A percentile compares a stretch with the other conserved stretches of the same genome.
phyloP scores from a whole-genome alignment of 495 filamentous ascomycete genomes.

The Daldinia grandis region DNA sequence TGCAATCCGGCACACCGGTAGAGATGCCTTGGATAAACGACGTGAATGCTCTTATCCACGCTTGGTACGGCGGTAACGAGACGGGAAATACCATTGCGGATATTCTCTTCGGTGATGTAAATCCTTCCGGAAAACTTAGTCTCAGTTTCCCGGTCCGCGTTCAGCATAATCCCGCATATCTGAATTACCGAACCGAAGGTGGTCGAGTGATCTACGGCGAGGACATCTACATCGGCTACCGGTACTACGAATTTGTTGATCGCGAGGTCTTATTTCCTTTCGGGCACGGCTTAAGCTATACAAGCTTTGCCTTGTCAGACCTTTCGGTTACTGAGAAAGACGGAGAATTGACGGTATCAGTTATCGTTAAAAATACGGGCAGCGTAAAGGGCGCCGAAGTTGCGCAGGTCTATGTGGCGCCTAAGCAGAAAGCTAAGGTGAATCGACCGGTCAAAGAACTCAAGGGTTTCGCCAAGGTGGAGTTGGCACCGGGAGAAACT shows the following conservation, averaged over 20 bases:
- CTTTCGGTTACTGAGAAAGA: constrained; percentile 51
- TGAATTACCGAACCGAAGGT: constrained; percentile 76
- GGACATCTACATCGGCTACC: constrained; percentile 78
- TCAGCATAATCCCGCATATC: constrained; percentile 77
- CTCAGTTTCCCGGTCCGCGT: constrained; percentile 72
- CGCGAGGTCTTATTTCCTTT: constrained; percentile 74
- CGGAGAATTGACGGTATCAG: constrained; percentile 55
- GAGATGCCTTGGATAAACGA: constrained; percentile 73
- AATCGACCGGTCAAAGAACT: constrained; percentile 72
- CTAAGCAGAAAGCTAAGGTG: constrained; percentile 57
- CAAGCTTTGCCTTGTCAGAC: constrained; percentile 68
- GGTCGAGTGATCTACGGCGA: constrained; percentile 79
- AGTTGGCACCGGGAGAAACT: constrained; percentile 68
- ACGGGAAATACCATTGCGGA: constrained; percentile 73
- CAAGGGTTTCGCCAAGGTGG: constrained; percentile 77
- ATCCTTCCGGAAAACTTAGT: constrained; percentile 72
- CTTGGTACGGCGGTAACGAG: constrained; percentile 75
- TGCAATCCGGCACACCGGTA: constrained; percentile 76
- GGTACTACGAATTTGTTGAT: constrained; percentile 74
- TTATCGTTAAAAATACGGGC: constrained; percentile 65
- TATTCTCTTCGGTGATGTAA: constrained; percentile 71
- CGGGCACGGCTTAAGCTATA: constrained; percentile 79
- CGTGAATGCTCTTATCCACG: constrained; percentile 64
- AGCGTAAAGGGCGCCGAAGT: constrained; percentile 71
- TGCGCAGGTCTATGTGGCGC: constrained; percentile 66